These are phyloP conservation scores for Termitomyces sp. DNA, from an alignment of 768 basidiomycete species.

Conservation along the genomic window DNA sequence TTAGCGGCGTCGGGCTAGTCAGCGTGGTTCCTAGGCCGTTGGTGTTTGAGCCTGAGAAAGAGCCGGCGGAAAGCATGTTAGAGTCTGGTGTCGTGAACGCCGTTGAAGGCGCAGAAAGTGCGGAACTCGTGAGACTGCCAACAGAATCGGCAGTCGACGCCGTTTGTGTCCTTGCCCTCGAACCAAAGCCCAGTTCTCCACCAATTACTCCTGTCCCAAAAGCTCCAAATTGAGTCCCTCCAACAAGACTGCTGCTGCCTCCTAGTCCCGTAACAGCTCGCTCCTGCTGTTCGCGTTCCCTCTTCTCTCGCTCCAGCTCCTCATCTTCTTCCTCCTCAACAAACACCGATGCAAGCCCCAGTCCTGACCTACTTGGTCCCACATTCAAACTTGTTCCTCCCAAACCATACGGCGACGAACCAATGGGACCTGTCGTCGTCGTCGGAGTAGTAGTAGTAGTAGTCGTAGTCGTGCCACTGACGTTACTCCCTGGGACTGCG, in stretches of 20 bases:
- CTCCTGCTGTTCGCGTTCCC: slow-evolving; percentile 12
- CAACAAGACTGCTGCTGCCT: slow-evolving; percentile 19
- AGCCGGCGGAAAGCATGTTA: slow-evolving; percentile 24
- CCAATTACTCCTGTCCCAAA: slow-evolving; percentile 32
- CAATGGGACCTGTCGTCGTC: not conserved
- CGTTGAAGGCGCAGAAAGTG: slow-evolving; percentile 26
- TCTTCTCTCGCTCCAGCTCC: slow-evolving; percentile 49
- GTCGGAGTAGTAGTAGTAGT: not conserved
- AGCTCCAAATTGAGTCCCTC: slow-evolving; percentile 17
- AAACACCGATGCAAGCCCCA: slow-evolving; percentile 43
- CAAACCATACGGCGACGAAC: slow-evolving; percentile 42
- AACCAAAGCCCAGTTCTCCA: slow-evolving; percentile 24
- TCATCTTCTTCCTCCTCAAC: slow-evolving; percentile 80
- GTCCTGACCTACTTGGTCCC: slow-evolving; percentile 27
- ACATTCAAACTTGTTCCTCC: slow-evolving; percentile 20
- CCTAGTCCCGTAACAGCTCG: slow-evolving; percentile 20
- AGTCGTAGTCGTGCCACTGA: not conserved
- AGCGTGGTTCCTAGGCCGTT: slow-evolving; percentile 32
- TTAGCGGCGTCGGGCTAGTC: slow-evolving; percentile 52
- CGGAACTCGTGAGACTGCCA: slow-evolving; percentile 21
- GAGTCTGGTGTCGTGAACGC: slow-evolving; percentile 65
- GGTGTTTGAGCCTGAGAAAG: slow-evolving; percentile 24
- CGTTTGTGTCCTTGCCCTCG: slow-evolving; percentile 52
- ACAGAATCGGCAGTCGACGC: slow-evolving; percentile 34
- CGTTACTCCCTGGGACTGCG: slow-evolving; percentile 14